A percentile compares a stretch with the other conserved stretches of the same genome.
These are phyloP conservation scores for Moesziomyces sp. DNA, from an alignment of 1,284 basidiomycete species.

Conservation along the genomic window DNA sequence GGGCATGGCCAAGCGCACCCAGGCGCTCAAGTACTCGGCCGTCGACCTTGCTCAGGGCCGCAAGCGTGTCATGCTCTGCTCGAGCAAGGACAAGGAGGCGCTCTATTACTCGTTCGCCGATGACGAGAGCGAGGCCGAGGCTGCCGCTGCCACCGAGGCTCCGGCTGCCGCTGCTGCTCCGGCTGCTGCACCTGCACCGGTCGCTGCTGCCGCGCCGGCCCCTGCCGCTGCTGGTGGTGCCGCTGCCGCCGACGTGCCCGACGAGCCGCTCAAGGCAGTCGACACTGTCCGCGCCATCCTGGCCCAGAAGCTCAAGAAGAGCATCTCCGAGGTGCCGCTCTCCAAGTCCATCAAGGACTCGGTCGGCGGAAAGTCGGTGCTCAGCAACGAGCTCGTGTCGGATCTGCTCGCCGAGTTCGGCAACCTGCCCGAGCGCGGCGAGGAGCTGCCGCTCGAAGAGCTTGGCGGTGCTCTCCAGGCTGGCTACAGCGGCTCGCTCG, in stretches of 20 bases:
- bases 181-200: slow-evolving; percentile 68
- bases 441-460: slow-evolving; percentile 89
- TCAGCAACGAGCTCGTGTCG: slow-evolving; percentile 96
- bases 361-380: slow-evolving; percentile 95
- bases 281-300: slow-evolving; percentile 90
- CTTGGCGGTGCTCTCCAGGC: slow-evolving; percentile 85
- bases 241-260: slow-evolving; percentile 78
- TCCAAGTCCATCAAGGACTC: slow-evolving; percentile 97
- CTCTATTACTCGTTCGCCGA: slow-evolving; percentile 99
- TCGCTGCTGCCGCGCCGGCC: slow-evolving; percentile 71
- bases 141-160: slow-evolving; percentile 70
- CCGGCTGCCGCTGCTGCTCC: slow-evolving; percentile 67
- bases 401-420: slow-evolving; percentile 76
- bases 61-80: slow-evolving; percentile 85
- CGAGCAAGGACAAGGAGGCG: slow-evolving; percentile 94
- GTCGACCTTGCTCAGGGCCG: slow-evolving; percentile 86
- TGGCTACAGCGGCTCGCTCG: slow-evolving; percentile 86
- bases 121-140: slow-evolving; percentile 71
- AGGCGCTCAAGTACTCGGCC: slow-evolving; percentile 94
- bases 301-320: slow-evolving; percentile 98
- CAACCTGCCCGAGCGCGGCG: slow-evolving; percentile 86
- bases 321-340: slow-evolving; percentile 85
- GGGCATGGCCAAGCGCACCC: slow-evolving; percentile 93
- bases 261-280: slow-evolving; percentile 88
- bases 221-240: slow-evolving; percentile 71